These are phyloP conservation scores for Neocatenulostroma microsporum DNA, from an alignment of 2,329 filamentous ascomycete genomes.

Conservation along the genomic window DNA sequence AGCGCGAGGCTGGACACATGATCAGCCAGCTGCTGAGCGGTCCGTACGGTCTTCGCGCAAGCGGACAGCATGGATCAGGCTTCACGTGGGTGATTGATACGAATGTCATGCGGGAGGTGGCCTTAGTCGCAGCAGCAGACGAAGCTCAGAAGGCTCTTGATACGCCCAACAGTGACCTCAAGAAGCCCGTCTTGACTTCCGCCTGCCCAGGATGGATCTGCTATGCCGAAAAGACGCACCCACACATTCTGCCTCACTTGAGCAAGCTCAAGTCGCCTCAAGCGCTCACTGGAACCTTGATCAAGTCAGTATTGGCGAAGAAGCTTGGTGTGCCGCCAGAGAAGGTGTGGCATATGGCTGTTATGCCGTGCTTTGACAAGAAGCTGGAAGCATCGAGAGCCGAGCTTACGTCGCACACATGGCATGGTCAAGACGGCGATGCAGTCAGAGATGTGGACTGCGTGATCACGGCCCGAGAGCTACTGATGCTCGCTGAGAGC, in stretches of 20 bases:
- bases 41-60: conserved; percentile 57
- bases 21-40: conserved; percentile 72
- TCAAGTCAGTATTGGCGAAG: conserved; percentile 78
- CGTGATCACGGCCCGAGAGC: conserved; percentile 92
- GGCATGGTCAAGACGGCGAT: conserved; percentile 32
- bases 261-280: conserved; percentile 91
- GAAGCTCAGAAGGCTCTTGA: conserved; percentile 36
- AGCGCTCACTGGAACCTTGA: conserved; percentile 76
- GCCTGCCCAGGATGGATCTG: conserved; percentile 98
- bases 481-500: conserved; percentile 79
- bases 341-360: conserved; percentile 84
- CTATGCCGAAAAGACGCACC: conserved; percentile 97
- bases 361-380: conserved; percentile 99
- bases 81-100: conserved; percentile 92
- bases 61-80: conserved; percentile 63
- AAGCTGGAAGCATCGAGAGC: conserved; percentile 92
- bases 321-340: conserved; percentile 63
- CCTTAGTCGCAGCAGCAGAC: conserved; percentile 56
- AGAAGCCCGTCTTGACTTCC: conserved; percentile 67
- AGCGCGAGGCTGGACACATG: conserved; percentile 69
- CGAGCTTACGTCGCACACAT: conserved; percentile 62
- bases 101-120: conserved; percentile 71
- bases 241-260: conserved; percentile 82
- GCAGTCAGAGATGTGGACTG: conserved; percentile 87
- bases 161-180: conserved; percentile 37